Conservation (phyloP, 768 basidiomycete species). For the Gymnopilus junonius region DNA sequence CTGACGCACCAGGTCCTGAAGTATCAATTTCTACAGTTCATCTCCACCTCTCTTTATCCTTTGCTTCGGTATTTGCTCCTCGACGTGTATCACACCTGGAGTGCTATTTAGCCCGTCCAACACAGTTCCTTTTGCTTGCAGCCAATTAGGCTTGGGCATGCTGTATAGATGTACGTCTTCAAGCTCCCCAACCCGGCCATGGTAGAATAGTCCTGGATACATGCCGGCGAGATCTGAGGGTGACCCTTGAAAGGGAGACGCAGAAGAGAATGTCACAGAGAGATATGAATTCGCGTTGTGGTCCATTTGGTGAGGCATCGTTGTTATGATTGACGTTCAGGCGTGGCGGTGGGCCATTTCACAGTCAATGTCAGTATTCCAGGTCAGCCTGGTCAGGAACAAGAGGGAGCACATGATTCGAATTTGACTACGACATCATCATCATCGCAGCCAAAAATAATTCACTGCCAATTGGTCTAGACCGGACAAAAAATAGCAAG, state of each 20-base stretch:
- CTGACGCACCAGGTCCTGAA: not conserved
- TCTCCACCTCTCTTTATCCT: constrained; percentile 30
- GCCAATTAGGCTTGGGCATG: constrained; percentile 33
- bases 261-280: constrained; percentile 30
- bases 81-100: constrained; percentile 30
- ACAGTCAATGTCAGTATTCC: too few species aligned
- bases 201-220: constrained; percentile 30
- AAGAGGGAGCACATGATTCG: too few species aligned
- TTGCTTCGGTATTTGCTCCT: constrained; percentile 29
- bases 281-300: constrained; percentile 26
- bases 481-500: too few species aligned
- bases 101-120: constrained; percentile 23
- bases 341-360: too few species aligned
- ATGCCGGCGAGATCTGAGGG: constrained; percentile 27
- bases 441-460: too few species aligned
- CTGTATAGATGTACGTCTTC: constrained; percentile 34
- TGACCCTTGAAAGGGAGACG: constrained; percentile 16
- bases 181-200: constrained; percentile 37
- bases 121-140: constrained; percentile 24
- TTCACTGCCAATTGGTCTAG: too few species aligned
- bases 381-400: too few species aligned
- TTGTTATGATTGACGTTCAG: not conserved
- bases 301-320: constrained; percentile 18
- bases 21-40: constrained; percentile 18
- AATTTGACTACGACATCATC: too few species aligned